phyloP scores from a whole-genome alignment of 192 early-diverging fungal genomes.

The Mortierella antarctica region DNA sequence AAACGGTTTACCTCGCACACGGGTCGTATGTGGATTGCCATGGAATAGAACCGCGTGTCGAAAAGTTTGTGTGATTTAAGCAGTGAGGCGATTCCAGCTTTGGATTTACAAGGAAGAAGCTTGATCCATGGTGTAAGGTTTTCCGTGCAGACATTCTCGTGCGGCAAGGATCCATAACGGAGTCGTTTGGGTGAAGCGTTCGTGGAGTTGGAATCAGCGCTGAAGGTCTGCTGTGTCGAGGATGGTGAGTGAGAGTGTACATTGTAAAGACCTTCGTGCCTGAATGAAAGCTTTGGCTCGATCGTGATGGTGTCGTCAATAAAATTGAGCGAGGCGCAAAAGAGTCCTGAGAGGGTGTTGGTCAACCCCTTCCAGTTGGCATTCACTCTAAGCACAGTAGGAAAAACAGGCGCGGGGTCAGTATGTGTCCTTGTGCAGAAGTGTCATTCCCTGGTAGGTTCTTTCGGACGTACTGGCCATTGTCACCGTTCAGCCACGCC shows the following conservation, averaged over 20 bases:
- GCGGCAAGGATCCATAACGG: slow-evolving; percentile 84
- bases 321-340: slow-evolving; percentile 97
- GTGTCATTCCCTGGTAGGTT: not conserved
- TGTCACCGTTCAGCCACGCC: slow-evolving; percentile 69
- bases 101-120: slow-evolving; percentile 92
- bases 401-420: not conserved
- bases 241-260: slow-evolving; percentile 16
- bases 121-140: slow-evolving; percentile 99
- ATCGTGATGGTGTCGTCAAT: slow-evolving; percentile 84
- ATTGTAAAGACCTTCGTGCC: slow-evolving; percentile 56
- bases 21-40: slow-evolving; percentile 78
- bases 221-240: slow-evolving; percentile 3
- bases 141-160: slow-evolving; percentile 97
- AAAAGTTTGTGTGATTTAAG: slow-evolving; percentile 93
- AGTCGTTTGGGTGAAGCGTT: slow-evolving; percentile 36
- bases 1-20: slow-evolving; percentile 52
- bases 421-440: not conserved
- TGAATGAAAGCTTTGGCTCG: slow-evolving; percentile 65
- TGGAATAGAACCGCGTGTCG: slow-evolving; percentile 91
- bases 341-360: slow-evolving; percentile 92
- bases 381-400: slow-evolving; percentile 62
- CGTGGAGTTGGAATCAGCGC: slow-evolving; percentile 1
- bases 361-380: slow-evolving; percentile 86
- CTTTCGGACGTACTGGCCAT: slow-evolving; percentile 34
- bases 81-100: slow-evolving; percentile 88